Evolutionary conservation across 2,329 filamentous ascomycete species (phyloP), one percentile per base, ranked within the genome.

Genomic region (Penicillium sp.): DNA sequence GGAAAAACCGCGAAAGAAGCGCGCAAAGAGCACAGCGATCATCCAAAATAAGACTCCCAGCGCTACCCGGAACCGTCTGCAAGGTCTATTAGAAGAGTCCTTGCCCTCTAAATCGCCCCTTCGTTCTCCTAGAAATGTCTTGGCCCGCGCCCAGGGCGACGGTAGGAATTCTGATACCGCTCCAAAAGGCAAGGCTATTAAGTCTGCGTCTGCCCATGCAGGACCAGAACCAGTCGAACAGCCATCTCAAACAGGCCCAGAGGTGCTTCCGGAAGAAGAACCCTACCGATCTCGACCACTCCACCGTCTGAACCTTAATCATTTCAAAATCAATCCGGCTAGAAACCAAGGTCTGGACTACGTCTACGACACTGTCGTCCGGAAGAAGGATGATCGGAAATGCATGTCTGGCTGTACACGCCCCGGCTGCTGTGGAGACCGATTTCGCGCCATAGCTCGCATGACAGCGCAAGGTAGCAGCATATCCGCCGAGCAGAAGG

Each of bases 241-340:
- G 42, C 38, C 42, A 25, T 59, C 58, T 42, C 60, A 60, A 61
- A 51, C 13, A 10, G 26, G 19, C 14, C 57, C 59, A 6, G 60
- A 65, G 35, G 37, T 67, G 30, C 51, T 53, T 60, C 63, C 68
- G 48, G 64, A 79, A 46, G 71, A 78, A 19, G 77, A 77, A 60
- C 80, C 81, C 1, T 81, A 91, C 16, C 86, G 92, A 52, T 74
- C 81, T 10, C 85, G 83, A 54, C 84, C 87, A 0, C 65, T 87
- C 3, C 77, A 81, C 0, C 79, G 83, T 37, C 82, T 96, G 13
- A 79, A 79, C 14, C 79, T 89, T 0, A 84, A 86, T 13, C 89
- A 96, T 75, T 97, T 97, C 81, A 94, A 89, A 73, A 81, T 95
- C 68, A 96, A 97, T 65, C 88, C 91, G 0, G 79, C 80, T 4